Conservation (phyloP, 2,329 filamentous ascomycete genomes). For the Colletotrichum abscissum region DNA sequence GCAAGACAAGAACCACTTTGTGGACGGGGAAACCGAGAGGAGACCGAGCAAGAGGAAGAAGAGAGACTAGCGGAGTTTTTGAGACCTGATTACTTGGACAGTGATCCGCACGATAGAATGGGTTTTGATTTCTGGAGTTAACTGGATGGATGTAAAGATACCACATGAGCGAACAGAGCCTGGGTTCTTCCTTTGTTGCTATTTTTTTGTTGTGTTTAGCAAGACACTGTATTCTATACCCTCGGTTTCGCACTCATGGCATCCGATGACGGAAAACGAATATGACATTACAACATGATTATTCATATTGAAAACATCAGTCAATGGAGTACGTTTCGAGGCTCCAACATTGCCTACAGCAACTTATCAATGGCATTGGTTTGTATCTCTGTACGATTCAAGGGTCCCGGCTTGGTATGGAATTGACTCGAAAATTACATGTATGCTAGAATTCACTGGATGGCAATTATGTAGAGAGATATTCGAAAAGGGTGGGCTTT, state of each 20-base stretch:
- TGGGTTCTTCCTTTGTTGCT: not conserved
- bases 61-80: slow-evolving; percentile 37
- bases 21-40: slow-evolving; percentile 51
- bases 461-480: too few relatives aligned
- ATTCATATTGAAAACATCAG: not conserved
- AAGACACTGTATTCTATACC: not conserved
- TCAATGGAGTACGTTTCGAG: not conserved
- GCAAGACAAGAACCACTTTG: slow-evolving; percentile 66
- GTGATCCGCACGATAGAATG: not conserved
- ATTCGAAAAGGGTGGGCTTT: too few relatives aligned
- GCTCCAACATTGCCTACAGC: too few relatives aligned
- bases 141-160: not conserved
- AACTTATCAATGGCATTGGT: too few relatives aligned
- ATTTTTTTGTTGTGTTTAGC: not conserved
- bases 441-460: too few relatives aligned
- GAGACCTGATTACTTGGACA: slow-evolving; percentile 12
- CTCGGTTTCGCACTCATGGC: not conserved
- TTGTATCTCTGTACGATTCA: too few relatives aligned
- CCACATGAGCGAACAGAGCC: not conserved
- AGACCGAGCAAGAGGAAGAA: slow-evolving; percentile 62
- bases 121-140: not conserved
- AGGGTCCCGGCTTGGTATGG: too few relatives aligned
- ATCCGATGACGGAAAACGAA: not conserved
- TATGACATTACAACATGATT: not conserved
- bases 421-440: too few relatives aligned